Evolutionary conservation across 805 yeast genomes (phyloP), one percentile per base, ranked within the genome.

Genomic region (Millerozyma acaciae): DNA sequence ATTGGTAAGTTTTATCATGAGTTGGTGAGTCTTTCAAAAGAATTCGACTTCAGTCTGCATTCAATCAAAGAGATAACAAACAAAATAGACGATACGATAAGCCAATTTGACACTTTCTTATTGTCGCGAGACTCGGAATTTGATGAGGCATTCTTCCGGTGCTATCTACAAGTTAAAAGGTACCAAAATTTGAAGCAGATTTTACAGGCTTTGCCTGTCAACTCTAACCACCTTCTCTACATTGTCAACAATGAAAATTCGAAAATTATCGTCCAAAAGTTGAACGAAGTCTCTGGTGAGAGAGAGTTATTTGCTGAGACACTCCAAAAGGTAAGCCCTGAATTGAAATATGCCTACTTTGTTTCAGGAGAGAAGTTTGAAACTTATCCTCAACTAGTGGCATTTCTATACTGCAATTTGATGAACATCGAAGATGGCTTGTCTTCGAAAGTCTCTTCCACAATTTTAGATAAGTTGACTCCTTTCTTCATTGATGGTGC

Each of bases 111-210:
- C 24, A 31, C 29, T 8, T 43, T 44, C 33, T 41, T 47, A 21
- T 25, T 27, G 16, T 32, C 33, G n/a, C 32, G 35, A 9, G 36
- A 39, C n/a, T 18, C 33, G 8, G 27, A 35, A 5, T 35, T 38
- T 19, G 37, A 44, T 17, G 28, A 37, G 5, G 34, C 35, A 20
- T 47, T 43, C 32, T 53, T 50, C 34, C 38, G 40, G 23, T 33
- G 52, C 12, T 40, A 48, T 16, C 43, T 57, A 32, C 57, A 53
- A 30, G 38, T 50, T n/a, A 43, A 49, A 23, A 42, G 57, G 15
- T 55, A 53, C 38, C 48, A 47, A 22, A 33, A 38, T 12, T 47
- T 57, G 39, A 44, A 42, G 20, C 19, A 13, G 3, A 44, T 55
- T 21, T 41, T 59, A 17, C 46, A 42, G 16, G 14, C 34, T 7